Percentiles rank a stretch among this genome's conserved stretches.
phyloP scores from a whole-genome alignment of 2,329 filamentous ascomycete genomes.

The Diaporthe velutina region DNA sequence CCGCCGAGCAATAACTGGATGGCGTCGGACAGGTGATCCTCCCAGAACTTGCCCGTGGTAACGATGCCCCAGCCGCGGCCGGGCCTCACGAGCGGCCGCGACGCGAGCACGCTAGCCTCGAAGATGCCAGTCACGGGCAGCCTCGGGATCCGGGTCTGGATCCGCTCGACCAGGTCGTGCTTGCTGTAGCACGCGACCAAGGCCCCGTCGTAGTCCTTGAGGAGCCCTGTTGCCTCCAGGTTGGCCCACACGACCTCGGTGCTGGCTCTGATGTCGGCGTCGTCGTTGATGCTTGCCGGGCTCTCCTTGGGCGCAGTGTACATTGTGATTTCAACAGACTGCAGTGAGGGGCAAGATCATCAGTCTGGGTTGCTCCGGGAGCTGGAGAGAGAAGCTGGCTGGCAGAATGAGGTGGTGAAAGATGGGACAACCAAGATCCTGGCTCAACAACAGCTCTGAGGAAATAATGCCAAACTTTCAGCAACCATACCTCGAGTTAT shows the following conservation, averaged over 20 bases:
- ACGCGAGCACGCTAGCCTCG: slow-evolving; percentile 80
- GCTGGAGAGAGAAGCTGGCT: background rate
- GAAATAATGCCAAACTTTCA: background rate
- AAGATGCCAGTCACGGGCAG: slow-evolving; percentile 84
- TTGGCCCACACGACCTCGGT: slow-evolving; percentile 71
- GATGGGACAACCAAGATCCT: background rate
- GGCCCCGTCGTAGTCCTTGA: slow-evolving; percentile 76
- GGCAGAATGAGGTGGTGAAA: background rate
- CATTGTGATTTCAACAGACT: slow-evolving; percentile 66
- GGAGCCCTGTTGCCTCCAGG: slow-evolving; percentile 54
- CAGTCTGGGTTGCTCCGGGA: background rate
- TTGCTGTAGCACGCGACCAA: slow-evolving; percentile 91
- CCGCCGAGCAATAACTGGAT: slow-evolving; percentile 74
- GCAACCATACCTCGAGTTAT: background rate
- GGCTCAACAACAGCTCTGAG: background rate
- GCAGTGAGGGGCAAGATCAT: background rate
- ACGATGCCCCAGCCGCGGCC: slow-evolving; percentile 81
- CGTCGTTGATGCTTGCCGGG: slow-evolving; percentile 84
- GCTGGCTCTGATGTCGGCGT: slow-evolving; percentile 74
- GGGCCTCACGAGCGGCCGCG: slow-evolving; percentile 65
- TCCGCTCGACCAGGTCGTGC: slow-evolving; percentile 78
- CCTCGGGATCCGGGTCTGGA: slow-evolving; percentile 52
- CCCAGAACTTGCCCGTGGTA: slow-evolving; percentile 89
- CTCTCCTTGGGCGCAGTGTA: slow-evolving; percentile 75
- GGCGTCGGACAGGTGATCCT: slow-evolving; percentile 75